These are phyloP conservation scores for Blastocystis sp. DNA, from an alignment of 352 stramenopile genomes.

Conservation along the genomic window DNA sequence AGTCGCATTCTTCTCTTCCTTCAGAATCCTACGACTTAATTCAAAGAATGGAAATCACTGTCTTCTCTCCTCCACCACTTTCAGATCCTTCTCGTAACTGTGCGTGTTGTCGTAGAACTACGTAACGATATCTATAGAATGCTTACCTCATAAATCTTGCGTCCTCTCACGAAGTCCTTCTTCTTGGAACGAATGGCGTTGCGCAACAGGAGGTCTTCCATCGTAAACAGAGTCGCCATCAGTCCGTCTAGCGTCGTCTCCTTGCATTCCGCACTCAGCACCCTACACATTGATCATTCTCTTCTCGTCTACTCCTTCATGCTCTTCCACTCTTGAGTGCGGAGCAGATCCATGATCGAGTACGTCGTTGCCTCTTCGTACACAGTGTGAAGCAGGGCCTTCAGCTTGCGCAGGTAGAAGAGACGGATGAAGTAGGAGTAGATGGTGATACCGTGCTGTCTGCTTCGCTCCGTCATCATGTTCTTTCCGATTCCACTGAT, in stretches of 20 bases:
- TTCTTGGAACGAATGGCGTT: neutral
- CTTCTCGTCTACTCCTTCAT: neutral
- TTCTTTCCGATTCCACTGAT: constrained; percentile 40
- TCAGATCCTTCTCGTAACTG: constrained; percentile 11
- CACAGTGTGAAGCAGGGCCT: neutral
- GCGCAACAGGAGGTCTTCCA: neutral
- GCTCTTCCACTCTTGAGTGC: neutral
- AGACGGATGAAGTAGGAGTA: constrained; percentile 36
- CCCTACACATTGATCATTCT: neutral
- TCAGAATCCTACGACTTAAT: neutral
- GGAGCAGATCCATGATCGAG: neutral
- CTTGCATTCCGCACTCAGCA: neutral
- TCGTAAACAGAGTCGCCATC: neutral
- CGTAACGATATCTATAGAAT: neutral
- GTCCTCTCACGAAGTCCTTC: constrained; percentile 33
- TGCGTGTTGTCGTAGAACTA: constrained; percentile 33
- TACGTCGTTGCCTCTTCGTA: neutral
- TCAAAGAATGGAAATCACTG: neutral
- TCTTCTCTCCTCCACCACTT: neutral
- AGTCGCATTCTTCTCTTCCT: neutral
- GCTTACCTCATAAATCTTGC: neutral
- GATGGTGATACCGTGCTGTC: neutral
- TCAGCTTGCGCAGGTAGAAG: constrained; percentile 2
- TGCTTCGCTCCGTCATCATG: constrained; percentile 20
- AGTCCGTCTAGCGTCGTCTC: neutral